Conservation (phyloP, 495 filamentous ascomycete genomes). For the Daldinia childiae region DNA sequence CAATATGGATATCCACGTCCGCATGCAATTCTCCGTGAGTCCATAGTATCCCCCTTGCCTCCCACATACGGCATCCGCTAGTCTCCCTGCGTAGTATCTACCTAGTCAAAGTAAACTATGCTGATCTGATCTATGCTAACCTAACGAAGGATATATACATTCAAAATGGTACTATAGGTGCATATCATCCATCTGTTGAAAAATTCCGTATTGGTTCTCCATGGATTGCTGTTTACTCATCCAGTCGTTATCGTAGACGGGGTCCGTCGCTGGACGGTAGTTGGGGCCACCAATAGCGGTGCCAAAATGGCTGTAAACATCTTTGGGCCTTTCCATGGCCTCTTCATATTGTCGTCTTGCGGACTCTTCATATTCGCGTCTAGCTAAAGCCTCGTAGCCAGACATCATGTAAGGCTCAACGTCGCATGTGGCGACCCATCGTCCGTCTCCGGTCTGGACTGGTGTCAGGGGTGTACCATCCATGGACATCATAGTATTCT, state of each 20-base stretch:
- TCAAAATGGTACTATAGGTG: conserved; percentile 35
- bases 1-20: conserved; percentile 24
- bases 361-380: conserved; percentile 59
- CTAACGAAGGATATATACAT: conserved; percentile 38
- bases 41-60: neutral
- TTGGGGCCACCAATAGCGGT: conserved; percentile 51
- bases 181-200: conserved; percentile 56
- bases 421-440: conserved; percentile 55
- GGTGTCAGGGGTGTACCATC: conserved; percentile 63
- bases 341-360: conserved; percentile 49
- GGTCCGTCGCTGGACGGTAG: conserved; percentile 68
- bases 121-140: conserved; percentile 27
- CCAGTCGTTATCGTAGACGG: conserved; percentile 66
- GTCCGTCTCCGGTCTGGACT: conserved; percentile 59
- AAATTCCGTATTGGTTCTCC: conserved; percentile 67
- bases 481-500: conserved; percentile 52
- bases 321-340: conserved; percentile 49
- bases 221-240: conserved; percentile 60
- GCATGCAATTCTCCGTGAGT: neutral
- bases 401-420: conserved; percentile 77
- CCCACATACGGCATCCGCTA: neutral
- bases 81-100: conserved; percentile 17
- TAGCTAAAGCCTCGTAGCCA: conserved; percentile 69
- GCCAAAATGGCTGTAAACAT: conserved; percentile 51
- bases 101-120: conserved; percentile 21